Conservation (phyloP, 2,329 filamentous ascomycete species). For the Diaporthe sp. region DNA sequence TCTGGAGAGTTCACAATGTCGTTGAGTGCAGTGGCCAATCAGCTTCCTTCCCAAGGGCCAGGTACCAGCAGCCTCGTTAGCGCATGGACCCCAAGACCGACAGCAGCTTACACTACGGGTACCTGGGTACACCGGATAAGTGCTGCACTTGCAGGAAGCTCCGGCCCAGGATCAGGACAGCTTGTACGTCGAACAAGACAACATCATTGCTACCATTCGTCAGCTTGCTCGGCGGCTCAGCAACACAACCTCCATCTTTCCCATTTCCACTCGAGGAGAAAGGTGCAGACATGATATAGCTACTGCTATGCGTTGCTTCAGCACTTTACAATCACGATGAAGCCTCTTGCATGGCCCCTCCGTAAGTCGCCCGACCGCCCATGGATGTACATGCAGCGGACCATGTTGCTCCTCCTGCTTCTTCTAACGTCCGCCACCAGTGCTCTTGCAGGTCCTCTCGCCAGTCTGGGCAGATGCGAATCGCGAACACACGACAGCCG, state of each 20-base stretch:
- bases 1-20: background rate
- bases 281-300: conserved; percentile 38
- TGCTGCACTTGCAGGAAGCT: conserved; percentile 18
- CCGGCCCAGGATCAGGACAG: conserved; percentile 43
- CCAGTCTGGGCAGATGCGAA: conserved; percentile 57
- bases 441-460: conserved; percentile 62
- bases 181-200: conserved; percentile 40
- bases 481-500: conserved; percentile 43
- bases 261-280: background rate
- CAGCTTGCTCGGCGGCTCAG: background rate
- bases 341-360: conserved; percentile 46
- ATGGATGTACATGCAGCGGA: background rate
- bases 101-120: background rate
- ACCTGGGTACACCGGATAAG: background rate
- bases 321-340: conserved; percentile 37
- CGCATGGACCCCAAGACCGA: conserved; percentile 6
- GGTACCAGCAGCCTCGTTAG: conserved; percentile 20
- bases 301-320: conserved; percentile 40
- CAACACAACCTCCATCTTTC: conserved; percentile 8
- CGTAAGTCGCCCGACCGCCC: conserved; percentile 52
- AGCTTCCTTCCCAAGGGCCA: conserved; percentile 1
- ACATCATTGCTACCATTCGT: conserved; percentile 12
- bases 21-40: conserved; percentile 32
- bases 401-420: background rate
- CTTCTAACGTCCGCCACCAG: conserved; percentile 47